These are phyloP conservation scores for Fraxinus platypoda DNA, from an alignment of 305 asterid genomes.

Conservation along the genomic window DNA sequence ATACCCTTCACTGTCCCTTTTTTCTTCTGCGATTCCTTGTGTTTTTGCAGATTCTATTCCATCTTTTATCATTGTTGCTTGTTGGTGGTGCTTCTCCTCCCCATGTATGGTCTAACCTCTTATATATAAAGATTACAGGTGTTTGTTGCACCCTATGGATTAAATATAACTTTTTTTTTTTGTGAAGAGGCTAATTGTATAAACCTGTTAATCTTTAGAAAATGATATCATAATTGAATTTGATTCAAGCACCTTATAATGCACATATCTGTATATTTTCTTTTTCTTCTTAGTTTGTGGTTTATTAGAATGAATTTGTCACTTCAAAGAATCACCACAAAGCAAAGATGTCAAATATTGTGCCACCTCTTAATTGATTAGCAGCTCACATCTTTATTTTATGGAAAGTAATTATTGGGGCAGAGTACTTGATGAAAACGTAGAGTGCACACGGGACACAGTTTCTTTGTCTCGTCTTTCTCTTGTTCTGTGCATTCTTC, in stretches of 20 bases:
- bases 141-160: not conserved
- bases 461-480: not conserved
- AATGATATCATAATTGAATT: not conserved
- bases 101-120: not conserved
- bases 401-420: not conserved
- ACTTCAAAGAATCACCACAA: not conserved
- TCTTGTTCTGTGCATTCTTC: constrained; percentile 7
- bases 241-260: not conserved
- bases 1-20: not conserved
- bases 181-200: not conserved
- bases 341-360: not conserved
- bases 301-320: not conserved
- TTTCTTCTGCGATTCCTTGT: not conserved
- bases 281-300: not conserved
- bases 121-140: not conserved
- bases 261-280: not conserved
- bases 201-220: not conserved
- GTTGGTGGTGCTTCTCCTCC: not conserved
- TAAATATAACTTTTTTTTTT: not conserved
- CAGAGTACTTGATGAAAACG: not conserved
- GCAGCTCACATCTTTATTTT: not conserved
- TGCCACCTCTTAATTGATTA: not conserved
- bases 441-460: not conserved
- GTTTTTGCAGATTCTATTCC: constrained; percentile 18
- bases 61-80: not conserved